Evolutionary conservation across 192 early-diverging fungal species (phyloP).

Genomic region (Funneliformis mosseae): DNA sequence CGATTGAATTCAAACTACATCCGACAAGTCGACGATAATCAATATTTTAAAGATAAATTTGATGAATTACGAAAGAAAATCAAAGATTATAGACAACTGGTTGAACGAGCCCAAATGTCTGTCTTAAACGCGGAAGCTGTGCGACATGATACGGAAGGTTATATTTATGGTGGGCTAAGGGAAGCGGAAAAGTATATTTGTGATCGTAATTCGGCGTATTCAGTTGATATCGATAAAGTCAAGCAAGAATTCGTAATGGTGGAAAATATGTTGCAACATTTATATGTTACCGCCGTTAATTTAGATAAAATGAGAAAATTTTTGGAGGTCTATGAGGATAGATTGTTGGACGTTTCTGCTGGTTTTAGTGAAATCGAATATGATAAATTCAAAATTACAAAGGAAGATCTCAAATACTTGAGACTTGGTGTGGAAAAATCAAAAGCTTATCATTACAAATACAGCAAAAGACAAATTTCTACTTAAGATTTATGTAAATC

Average conservation of each 20-base stretch:
- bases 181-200: constrained; percentile 19
- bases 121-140: not conserved
- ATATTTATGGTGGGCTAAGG: not conserved
- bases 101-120: not conserved
- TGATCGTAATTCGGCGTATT: not conserved
- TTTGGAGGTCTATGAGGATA: constrained; percentile 5
- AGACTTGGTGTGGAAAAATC: not conserved
- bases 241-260: not conserved
- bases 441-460: not conserved
- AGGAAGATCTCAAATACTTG: constrained; percentile 6
- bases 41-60: constrained; percentile 17
- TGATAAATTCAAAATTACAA: not conserved
- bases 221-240: not conserved
- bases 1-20: not conserved
- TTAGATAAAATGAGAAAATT: constrained; percentile 13
- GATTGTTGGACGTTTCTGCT: not conserved
- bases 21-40: not conserved
- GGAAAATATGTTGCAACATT: not conserved
- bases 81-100: constrained; percentile 1
- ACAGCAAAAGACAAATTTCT: not conserved
- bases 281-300: not conserved
- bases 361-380: not conserved
- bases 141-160: not conserved
- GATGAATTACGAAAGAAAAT: not conserved
- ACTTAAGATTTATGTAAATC: too few species aligned